Conservation (phyloP, 2,329 filamentous ascomycete species). For the Aspergillus fischeri region DNA sequence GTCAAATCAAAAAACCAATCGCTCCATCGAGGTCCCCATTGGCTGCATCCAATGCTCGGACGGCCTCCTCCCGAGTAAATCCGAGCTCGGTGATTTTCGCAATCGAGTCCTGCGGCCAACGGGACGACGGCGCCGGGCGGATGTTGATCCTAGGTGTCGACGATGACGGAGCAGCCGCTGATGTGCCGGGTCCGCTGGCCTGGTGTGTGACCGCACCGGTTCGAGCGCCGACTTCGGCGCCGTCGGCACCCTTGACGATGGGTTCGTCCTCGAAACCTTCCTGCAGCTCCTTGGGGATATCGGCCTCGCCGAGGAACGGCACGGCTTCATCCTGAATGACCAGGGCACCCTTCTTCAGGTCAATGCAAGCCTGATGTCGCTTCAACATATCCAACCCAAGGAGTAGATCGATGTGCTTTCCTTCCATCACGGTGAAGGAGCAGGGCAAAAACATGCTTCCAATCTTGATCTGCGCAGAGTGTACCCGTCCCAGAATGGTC, state of each 20-base stretch:
- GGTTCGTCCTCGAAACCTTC: conserved; percentile 76
- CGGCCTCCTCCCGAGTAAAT: conserved; percentile 69
- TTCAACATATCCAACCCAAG: conserved; percentile 96
- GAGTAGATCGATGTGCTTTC: conserved; percentile 89
- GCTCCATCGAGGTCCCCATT: conserved; percentile 84
- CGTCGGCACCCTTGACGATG: conserved; percentile 76
- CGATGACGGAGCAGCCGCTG: conserved; percentile 14
- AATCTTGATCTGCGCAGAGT: conserved; percentile 92
- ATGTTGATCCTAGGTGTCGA: conserved; percentile 23
- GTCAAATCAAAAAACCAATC: conserved; percentile 68
- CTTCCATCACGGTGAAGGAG: conserved; percentile 99
- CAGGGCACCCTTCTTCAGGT: conserved; percentile 77
- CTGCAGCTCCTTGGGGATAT: conserved; percentile 77
- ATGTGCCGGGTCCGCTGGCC: conserved; percentile 17
- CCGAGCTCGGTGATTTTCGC: conserved; percentile 74
- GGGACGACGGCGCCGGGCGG: conserved; percentile 27
- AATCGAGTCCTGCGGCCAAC: conserved; percentile 61
- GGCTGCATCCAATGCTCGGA: conserved; percentile 75
- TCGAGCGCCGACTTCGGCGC: conserved; percentile 80
- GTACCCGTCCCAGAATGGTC: conserved; percentile 88
- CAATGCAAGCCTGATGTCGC: conserved; percentile 88
- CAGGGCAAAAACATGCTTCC: conserved; percentile 82
- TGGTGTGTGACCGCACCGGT: conserved; percentile 62
- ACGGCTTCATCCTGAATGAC: conserved; percentile 87
- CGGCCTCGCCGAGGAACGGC: conserved; percentile 83